Percentiles rank a stretch among this genome's conserved stretches.
phyloP scores from a whole-genome alignment of 108 stramenopile species.

The Pseudonitzschia delicatissima region DNA sequence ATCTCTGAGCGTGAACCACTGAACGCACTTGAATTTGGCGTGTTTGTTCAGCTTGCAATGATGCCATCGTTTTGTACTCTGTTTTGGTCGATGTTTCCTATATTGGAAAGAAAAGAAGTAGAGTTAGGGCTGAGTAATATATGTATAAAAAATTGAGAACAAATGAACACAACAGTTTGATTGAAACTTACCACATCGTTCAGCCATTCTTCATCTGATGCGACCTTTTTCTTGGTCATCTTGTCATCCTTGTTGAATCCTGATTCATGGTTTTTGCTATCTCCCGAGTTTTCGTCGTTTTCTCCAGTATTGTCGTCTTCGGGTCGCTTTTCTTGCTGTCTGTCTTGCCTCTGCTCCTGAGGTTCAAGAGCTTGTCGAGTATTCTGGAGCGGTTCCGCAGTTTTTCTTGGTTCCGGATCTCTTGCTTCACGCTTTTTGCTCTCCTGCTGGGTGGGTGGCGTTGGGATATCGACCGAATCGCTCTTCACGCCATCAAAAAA shows the following conservation, averaged over 20 bases:
- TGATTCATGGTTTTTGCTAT: slow-evolving; percentile 21
- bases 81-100: background rate
- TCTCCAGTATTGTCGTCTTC: background rate
- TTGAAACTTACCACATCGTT: slow-evolving; percentile 33
- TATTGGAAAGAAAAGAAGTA: background rate
- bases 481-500: background rate
- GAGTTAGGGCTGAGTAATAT: too few species aligned
- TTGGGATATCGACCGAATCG: background rate
- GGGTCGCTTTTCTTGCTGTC: background rate
- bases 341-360: slow-evolving; percentile 6
- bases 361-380: background rate
- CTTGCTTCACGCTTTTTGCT: background rate
- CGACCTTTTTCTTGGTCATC: background rate
- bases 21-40: slow-evolving; percentile 12
- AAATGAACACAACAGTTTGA: background rate
- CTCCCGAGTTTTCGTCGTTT: slow-evolving; percentile 13
- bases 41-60: slow-evolving; percentile 15
- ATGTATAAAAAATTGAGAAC: background rate
- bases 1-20: slow-evolving; percentile 9
- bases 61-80: slow-evolving; percentile 18
- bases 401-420: background rate
- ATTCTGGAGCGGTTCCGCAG: background rate
- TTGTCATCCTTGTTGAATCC: background rate
- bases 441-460: background rate
- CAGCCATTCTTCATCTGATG: slow-evolving; percentile 36